Base-by-base conservation (phyloP, 2,329 filamentous ascomycete genomes). In the Botryosphaeria agaves region DNA sequence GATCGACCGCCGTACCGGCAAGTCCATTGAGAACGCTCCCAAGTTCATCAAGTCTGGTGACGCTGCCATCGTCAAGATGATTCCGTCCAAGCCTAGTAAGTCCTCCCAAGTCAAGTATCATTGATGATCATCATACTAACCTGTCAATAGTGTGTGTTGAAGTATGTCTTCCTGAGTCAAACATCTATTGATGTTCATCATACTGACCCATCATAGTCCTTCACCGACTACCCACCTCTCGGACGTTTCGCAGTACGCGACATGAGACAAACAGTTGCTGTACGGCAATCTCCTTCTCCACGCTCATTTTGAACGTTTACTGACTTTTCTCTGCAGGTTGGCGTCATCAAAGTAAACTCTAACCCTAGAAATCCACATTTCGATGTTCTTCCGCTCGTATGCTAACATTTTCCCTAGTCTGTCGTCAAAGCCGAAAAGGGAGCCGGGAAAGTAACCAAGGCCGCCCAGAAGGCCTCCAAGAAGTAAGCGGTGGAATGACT, bases 21-120 rank as follows among this genome's bases (percentile, higher is more conserved):
- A 98, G 78, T 81, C 85, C 47, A 74, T 82, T 56, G 89, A 98
- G 69, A 57, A 69, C 61, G 60, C 57, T 56, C 89, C 89, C 68
- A 98, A 98, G 80, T 95, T 94, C 78, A 85, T 98, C 82, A 98
- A 98, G 84, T 94, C 87, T 56, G 89, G 89, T 79, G 89, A 98
- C 64, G 87, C 89, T 49, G 87, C 87, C 64, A 98, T 98, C 69
- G 89, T 98, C 72, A 95, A 94, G 84, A 95, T 98, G 89, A 60
- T 94, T 73, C 89, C 89, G 61, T 94, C 87, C 72, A 98, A 98
- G 85, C 89, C 89, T 61, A 98, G 89, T 23, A 23, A 23, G 21
- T 23, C n/a, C n/a, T n/a, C n/a, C n/a, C n/a, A n/a, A n/a, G n/a
- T n/a, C n/a, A 4, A 23, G 4, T 23, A 12, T 12, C 21, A 4